Conservation (phyloP, 2,329 filamentous ascomycete species). For the Lojkania enalia region DNA sequence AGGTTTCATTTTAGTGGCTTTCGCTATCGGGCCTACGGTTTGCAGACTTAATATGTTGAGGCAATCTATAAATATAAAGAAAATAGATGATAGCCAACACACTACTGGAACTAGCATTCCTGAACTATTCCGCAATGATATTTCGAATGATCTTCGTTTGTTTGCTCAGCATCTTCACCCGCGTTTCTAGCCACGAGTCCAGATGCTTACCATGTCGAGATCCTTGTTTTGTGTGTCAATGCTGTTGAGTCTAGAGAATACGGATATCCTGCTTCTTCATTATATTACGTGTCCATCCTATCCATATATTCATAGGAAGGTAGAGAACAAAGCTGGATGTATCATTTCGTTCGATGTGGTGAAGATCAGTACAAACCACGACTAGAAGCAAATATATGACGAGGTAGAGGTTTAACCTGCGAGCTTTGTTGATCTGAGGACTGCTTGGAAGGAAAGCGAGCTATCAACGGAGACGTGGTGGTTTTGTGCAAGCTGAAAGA, state of each 20-base stretch:
- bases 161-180: conserved; percentile 53
- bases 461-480: no score
- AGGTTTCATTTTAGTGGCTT: conserved; percentile 2
- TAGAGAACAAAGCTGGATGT: no score
- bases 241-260: conserved; percentile 54
- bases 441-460: no score
- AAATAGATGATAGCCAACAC: conserved; percentile 16
- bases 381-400: no score
- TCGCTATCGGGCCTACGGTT: no score
- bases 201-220: conserved; percentile 61
- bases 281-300: background rate
- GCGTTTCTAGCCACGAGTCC: conserved; percentile 60
- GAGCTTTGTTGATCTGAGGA: no score
- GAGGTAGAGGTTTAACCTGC: no score
- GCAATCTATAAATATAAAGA: background rate
- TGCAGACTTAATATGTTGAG: no score
- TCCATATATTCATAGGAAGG: background rate
- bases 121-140: conserved; percentile 58
- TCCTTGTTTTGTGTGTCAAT: conserved; percentile 59
- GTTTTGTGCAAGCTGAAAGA: no score
- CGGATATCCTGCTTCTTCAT: conserved; percentile 52
- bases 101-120: conserved; percentile 60
- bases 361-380: no score
- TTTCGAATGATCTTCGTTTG: conserved; percentile 58
- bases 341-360: no score